Conservation (phyloP, 768 basidiomycete species). For the Pholiota conissans region DNA sequence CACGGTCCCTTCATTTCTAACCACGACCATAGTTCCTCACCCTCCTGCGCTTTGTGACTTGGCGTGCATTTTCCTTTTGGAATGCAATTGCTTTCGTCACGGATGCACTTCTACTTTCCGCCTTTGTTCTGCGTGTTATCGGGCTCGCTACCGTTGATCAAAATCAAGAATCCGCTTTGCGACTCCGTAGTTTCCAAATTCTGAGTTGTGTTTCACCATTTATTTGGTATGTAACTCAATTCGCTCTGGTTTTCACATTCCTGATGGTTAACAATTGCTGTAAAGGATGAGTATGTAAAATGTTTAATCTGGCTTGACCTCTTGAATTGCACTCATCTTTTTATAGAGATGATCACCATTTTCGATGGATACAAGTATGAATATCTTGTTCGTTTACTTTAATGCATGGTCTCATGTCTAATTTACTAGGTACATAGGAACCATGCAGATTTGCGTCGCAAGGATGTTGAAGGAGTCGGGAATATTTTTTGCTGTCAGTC, state of each 20-base stretch:
- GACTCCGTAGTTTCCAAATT: constrained; percentile 80
- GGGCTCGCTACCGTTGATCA: constrained; percentile 43
- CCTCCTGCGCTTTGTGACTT: constrained; percentile 73
- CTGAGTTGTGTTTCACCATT: constrained; percentile 86
- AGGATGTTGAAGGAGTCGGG: constrained; percentile 93
- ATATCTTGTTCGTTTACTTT: not conserved
- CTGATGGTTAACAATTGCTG: not conserved
- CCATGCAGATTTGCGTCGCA: constrained; percentile 91
- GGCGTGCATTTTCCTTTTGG: constrained; percentile 85
- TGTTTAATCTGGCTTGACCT: constrained; percentile 4
- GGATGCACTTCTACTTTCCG: constrained; percentile 68
- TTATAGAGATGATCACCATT: constrained; percentile 71
- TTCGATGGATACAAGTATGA: constrained; percentile 80
- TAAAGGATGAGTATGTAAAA: constrained; percentile 87
- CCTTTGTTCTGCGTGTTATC: constrained; percentile 71
- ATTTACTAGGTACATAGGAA: constrained; percentile 72
- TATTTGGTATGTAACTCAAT: constrained; percentile 63
- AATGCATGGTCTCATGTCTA: not conserved
- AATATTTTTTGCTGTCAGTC: constrained; percentile 82
- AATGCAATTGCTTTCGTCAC: constrained; percentile 68
- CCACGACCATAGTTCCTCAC: constrained; percentile 54
- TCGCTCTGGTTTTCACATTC: not conserved
- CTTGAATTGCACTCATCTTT: not conserved
- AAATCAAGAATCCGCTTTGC: constrained; percentile 36
- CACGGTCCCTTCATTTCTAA: not conserved